Evolutionary conservation across 345 rosid genomes (phyloP), one percentile per base, ranked within the genome.

Genomic region (Brassica juncea): DNA sequence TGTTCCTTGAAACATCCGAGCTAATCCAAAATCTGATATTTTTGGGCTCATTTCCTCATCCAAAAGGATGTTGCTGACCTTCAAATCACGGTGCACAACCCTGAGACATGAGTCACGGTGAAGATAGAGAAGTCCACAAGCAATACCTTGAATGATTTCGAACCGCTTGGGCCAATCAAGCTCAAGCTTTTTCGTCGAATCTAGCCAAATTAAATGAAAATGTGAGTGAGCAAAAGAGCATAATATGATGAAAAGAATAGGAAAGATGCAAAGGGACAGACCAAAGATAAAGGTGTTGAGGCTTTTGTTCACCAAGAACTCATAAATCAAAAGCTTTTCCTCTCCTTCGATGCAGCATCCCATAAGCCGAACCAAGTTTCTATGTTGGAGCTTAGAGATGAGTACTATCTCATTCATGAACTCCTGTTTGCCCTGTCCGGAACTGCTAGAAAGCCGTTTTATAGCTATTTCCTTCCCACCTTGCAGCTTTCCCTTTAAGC

Each of bases 11-110:
- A 80, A 80, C 73, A 68, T 15, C 77, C 83, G 81, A n/a, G 89
- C 87, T 77, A 86, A 72, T 39, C 87, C 89, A 70, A 86, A 86
- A 59, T 86, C 88, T 67, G 86, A 86, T 42, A 86, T 84, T 74
- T 86, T 86, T 4, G 85, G 84, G 70, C 80, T 83, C 84, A 86
- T 79, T 15, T 82, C 84, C 5, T 80, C 62, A 23, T 86, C 86
- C 11, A 86, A 62, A 54, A 84, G 85, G 44, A 86, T 68, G 71
- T 86, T 84, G 49, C 85, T 82, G 8, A 79, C 80, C 75, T 86
- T 86, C 11, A 83, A 57, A 79, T 85, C 84, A 59, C 88, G 58
- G 44, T 85, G 86, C 5, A 85, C 79, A 49, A 86, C 84, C 8
- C 86, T 75, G n/a, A 74, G 68, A 71, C 83, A 70, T 10, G 86